Evolutionary conservation across 768 basidiomycete genomes (phyloP), one percentile per base, ranked within the genome.

Genomic region (Calocybe indica): DNA sequence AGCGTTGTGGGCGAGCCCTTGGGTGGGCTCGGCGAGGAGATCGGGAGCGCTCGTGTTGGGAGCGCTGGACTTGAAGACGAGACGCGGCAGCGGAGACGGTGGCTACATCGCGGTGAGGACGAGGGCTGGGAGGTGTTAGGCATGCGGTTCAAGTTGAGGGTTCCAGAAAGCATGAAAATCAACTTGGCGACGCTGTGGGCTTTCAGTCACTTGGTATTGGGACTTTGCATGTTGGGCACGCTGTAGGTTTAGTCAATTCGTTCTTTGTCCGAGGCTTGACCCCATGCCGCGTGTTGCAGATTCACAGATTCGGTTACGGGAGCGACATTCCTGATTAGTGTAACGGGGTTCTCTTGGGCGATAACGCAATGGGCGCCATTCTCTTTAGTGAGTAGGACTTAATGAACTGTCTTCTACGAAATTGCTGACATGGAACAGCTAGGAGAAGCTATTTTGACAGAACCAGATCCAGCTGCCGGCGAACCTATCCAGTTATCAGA

Each of bases 321-420:
- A 0, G 85, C 91, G 12, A 92, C 87, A 0, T 47, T 83, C 9
- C 74, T 97, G 50, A 79, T 96, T 43, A 78, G 84, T 6, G 54
- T 88, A 9, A 84, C 85, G 6, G 95, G 95, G 0, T 85, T 96
- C 56, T 85, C 88, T n/a, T 96, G 88, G 90, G 92, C 92, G 5
- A 75, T 97, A 44, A 79, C 85, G 0, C 85, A 87, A 64, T 97
- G 94, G 95, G 92, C 84, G 3, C 94, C 94, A 2, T 95, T 91
- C 65, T 82, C 92, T 0, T 64, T 98, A 58, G 91, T 94, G 53
- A 40, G 81, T 68, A 12, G 29, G 29, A 36, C 6, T 48, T 33
- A 28, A 34, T 39, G 5, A 14, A 33, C 29, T 38, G 8, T 37
- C 14, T 28, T 44, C 35, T 28, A 39, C 40, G 30, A 40, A n/a